Evolutionary conservation across 2,329 filamentous ascomycete genomes (phyloP).

Genomic region (Berkeleyomyces basicola): DNA sequence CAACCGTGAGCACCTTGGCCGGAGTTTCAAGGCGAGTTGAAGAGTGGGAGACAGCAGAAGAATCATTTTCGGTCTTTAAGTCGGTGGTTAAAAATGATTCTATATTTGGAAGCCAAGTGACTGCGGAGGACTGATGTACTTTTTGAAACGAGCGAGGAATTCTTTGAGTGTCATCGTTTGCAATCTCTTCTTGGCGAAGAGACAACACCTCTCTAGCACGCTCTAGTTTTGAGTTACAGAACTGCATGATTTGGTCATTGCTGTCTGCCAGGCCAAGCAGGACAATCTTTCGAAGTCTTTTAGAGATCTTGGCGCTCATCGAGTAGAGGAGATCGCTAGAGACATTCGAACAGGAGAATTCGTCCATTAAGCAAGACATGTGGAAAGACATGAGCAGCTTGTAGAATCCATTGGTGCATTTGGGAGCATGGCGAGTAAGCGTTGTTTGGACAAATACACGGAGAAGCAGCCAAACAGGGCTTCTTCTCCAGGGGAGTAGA

Average conservation of each 20-base stretch:
- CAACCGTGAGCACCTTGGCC: neutral
- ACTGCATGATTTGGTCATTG: neutral
- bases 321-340: slow-evolving; percentile 20
- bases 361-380: slow-evolving; percentile 23
- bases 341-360: slow-evolving; percentile 13
- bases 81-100: neutral
- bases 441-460: slow-evolving; percentile 32
- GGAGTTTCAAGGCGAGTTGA: neutral
- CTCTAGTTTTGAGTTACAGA: neutral
- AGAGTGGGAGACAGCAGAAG: neutral
- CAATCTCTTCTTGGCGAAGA: neutral
- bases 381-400: slow-evolving; percentile 35
- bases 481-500: slow-evolving; percentile 31
- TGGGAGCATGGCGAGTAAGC: neutral
- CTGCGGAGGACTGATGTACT: neutral
- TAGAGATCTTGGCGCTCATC: slow-evolving; percentile 29
- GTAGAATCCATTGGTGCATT: slow-evolving; percentile 21
- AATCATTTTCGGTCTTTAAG: neutral
- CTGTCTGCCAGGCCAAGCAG: neutral
- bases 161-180: neutral
- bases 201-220: neutral
- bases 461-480: slow-evolving; percentile 37
- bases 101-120: neutral
- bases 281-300: slow-evolving; percentile 26
- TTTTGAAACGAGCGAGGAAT: neutral